Conservation (phyloP, 768 basidiomycete genomes). For the Amanita fuliginea region DNA sequence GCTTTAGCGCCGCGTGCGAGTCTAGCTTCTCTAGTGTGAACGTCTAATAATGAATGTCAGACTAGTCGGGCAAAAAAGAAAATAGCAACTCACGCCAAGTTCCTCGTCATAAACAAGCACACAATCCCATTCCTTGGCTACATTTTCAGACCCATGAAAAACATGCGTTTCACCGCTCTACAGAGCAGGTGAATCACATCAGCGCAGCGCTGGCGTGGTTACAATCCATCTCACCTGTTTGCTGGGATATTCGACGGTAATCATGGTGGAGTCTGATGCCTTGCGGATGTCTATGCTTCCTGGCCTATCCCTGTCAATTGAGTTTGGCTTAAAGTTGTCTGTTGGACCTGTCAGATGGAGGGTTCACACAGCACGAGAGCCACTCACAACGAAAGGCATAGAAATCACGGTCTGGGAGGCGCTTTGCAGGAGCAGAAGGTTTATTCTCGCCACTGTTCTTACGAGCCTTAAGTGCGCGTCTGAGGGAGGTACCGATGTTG, state of each 20-base stretch:
- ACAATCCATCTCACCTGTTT: constrained; percentile 36
- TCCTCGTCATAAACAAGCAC: constrained; percentile 75
- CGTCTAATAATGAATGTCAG: constrained; percentile 27
- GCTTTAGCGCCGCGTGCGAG: constrained; percentile 43
- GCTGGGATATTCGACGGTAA: constrained; percentile 57
- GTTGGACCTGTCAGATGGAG: not conserved
- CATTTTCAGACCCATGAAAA: constrained; percentile 46
- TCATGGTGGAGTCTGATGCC: constrained; percentile 36
- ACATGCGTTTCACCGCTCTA: constrained; percentile 43
- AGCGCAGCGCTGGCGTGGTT: not conserved
- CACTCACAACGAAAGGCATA: constrained; percentile 69
- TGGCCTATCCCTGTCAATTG: constrained; percentile 53
- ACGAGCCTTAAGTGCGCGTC: constrained; percentile 58
- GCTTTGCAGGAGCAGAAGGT: constrained; percentile 23
- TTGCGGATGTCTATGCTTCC: constrained; percentile 55
- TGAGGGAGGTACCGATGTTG: constrained; percentile 50
- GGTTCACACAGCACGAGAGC: not conserved
- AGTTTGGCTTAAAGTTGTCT: constrained; percentile 74
- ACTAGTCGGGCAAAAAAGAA: not conserved
- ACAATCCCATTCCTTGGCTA: constrained; percentile 63
- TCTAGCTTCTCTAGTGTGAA: constrained; percentile 73
- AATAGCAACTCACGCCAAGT: constrained; percentile 37
- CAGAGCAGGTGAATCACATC: constrained; percentile 3
- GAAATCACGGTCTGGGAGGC: constrained; percentile 55
- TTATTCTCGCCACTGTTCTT: constrained; percentile 41